Evolutionary conservation across 306 rosid species (phyloP).

Genomic region (Malus fusca): DNA sequence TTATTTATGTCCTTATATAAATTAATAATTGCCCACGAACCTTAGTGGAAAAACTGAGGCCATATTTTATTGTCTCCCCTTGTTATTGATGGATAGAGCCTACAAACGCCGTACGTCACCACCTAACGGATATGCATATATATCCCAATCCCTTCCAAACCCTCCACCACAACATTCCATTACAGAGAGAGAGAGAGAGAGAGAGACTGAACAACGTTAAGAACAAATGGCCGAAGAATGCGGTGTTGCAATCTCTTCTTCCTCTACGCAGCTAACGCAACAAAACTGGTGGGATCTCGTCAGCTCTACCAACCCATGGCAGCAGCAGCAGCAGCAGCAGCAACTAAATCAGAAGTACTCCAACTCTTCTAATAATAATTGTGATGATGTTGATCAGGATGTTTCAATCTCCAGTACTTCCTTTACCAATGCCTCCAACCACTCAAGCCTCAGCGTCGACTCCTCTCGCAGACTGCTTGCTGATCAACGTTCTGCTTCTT

Average conservation of each 20-base stretch:
- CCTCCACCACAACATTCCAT: not conserved
- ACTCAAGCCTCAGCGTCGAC: slow-evolving; percentile 60
- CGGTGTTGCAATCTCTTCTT: slow-evolving; percentile 41
- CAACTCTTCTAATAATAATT: slow-evolving; percentile 38
- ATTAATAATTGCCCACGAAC: slow-evolving; percentile 71
- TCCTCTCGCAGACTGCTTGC: slow-evolving; percentile 39
- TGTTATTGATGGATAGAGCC: slow-evolving; percentile 39
- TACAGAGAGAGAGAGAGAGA: not conserved
- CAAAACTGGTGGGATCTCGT: slow-evolving; percentile 75
- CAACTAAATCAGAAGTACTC: slow-evolving; percentile 52
- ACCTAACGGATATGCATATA: slow-evolving; percentile 22
- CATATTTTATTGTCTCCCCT: slow-evolving; percentile 75
- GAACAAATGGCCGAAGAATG: slow-evolving; percentile 61
- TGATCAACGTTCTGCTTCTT: slow-evolving; percentile 34
- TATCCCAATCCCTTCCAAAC: slow-evolving; percentile 12
- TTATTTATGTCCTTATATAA: slow-evolving; percentile 11
- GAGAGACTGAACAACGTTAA: not conserved
- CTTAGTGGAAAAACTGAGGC: slow-evolving; percentile 71
- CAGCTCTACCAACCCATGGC: slow-evolving; percentile 27
- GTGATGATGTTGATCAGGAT: slow-evolving; percentile 45
- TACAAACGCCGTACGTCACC: slow-evolving; percentile 42
- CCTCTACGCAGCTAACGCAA: slow-evolving; percentile 15
- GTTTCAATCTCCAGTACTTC: slow-evolving; percentile 65
- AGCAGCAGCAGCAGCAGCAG: not conserved
- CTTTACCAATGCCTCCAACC: slow-evolving; percentile 75